These are phyloP conservation scores for Eruca vesicaria DNA, from an alignment of 441 rosid species.

Conservation along the genomic window DNA sequence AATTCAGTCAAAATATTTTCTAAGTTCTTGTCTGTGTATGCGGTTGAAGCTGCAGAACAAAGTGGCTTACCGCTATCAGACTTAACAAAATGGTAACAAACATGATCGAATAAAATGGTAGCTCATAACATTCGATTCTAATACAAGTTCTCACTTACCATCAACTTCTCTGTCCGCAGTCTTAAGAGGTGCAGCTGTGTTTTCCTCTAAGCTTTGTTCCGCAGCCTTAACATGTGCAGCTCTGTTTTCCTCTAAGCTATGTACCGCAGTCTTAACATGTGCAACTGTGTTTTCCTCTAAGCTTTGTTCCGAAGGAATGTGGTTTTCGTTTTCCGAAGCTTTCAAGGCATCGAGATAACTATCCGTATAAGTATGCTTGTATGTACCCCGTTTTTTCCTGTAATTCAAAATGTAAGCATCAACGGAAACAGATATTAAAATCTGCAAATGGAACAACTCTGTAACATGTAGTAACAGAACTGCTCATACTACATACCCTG, in stretches of 20 bases:
- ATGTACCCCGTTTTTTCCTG: conserved; percentile 44
- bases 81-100: neutral
- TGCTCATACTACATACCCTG: conserved; percentile 53
- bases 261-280: conserved; percentile 1
- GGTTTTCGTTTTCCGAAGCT: conserved; percentile 34
- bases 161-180: conserved; percentile 18
- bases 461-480: conserved; percentile 1
- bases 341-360: conserved; percentile 42
- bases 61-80: conserved; percentile 10
- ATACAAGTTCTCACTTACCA: conserved; percentile 22
- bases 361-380: conserved; percentile 48
- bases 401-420: conserved; percentile 5
- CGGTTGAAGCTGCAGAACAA: conserved; percentile 42
- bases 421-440: conserved; percentile 5
- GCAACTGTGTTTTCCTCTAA: conserved; percentile 20
- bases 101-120: conserved; percentile 9
- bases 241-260: conserved; percentile 14
- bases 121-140: neutral
- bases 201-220: conserved; percentile 20
- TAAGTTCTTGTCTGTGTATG: conserved; percentile 41
- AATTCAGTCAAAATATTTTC: conserved; percentile 51
- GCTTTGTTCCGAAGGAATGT: conserved; percentile 22
- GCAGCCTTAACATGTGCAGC: conserved; percentile 15
- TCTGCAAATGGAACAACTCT: conserved; percentile 15
- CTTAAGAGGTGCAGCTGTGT: conserved; percentile 15